phyloP scores from a whole-genome alignment of 2,329 filamentous ascomycete genomes.

The Fusarium papillatum region DNA sequence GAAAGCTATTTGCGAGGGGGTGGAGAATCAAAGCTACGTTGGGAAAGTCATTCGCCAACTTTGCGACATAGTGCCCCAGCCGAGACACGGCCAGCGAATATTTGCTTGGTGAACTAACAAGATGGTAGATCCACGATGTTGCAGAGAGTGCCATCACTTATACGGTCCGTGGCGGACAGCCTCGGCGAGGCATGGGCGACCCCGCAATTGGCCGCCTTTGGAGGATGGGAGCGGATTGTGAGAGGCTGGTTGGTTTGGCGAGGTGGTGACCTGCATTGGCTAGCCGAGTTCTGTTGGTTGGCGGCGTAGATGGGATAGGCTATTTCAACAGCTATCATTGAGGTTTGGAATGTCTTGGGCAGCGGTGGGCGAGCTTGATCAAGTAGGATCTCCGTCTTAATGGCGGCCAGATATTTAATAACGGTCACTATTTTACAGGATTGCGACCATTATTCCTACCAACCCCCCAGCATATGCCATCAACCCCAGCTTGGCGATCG shows the following conservation, averaged over 20 bases:
- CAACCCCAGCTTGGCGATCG: background rate
- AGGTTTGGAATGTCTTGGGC: background rate
- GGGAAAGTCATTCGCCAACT: constrained; percentile 19
- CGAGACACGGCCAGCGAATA: constrained; percentile 3
- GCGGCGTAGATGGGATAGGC: background rate
- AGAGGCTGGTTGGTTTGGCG: constrained; percentile 31
- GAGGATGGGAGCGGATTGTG: constrained; percentile 11
- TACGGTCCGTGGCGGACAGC: background rate
- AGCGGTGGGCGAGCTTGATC: background rate
- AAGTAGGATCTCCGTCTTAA: background rate
- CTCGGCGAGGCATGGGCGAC: constrained; percentile 21
- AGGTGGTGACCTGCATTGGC: constrained; percentile 44
- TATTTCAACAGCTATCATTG: constrained; percentile 2
- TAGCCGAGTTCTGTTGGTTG: constrained; percentile 32
- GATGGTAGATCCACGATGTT: background rate
- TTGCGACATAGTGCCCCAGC: background rate
- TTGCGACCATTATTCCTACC: background rate
- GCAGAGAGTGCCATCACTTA: background rate
- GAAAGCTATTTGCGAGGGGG: constrained; percentile 11
- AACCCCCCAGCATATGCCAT: constrained; percentile 12
- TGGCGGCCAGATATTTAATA: background rate
- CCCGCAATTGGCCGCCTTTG: constrained; percentile 28
- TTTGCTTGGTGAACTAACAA: constrained; percentile 6
- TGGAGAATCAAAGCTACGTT: constrained; percentile 20
- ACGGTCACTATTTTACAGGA: constrained; percentile 1